phyloP scores from a whole-genome alignment of 495 filamentous ascomycete genomes.

The Mycothermus thermophilus region DNA sequence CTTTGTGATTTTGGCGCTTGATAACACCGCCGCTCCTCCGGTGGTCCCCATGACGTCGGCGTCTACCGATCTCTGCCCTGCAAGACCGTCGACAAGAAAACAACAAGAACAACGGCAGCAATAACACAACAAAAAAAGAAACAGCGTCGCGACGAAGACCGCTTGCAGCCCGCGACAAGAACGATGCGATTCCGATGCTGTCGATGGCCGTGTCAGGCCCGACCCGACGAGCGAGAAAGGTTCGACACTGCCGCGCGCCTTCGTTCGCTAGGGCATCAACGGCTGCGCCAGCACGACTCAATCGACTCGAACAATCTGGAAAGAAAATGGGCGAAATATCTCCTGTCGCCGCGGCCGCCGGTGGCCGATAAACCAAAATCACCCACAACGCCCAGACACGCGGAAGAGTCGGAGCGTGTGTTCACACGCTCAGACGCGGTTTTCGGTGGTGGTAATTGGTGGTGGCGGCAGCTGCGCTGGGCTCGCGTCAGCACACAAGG shows the following conservation, averaged over 20 bases:
- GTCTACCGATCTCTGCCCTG: not conserved
- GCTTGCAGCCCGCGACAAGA: no score
- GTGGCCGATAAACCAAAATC: no score
- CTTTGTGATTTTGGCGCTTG: constrained; percentile 30
- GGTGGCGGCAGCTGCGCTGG: no score
- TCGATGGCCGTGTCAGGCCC: constrained; percentile 19
- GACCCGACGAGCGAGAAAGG: constrained; percentile 16
- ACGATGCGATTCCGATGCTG: constrained; percentile 6
- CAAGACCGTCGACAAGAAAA: not conserved
- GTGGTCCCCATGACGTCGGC: constrained; percentile 26
- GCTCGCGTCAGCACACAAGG: no score
- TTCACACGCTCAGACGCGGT: no score
- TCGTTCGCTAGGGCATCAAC: not conserved
- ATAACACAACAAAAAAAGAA: not conserved
- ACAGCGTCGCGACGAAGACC: constrained; percentile 1
- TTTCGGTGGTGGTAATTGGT: no score
- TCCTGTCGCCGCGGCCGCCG: no score
- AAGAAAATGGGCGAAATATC: no score
- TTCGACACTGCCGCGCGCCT: constrained; percentile 14
- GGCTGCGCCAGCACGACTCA: not conserved
- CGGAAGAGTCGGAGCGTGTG: no score
- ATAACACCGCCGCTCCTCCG: constrained; percentile 15
- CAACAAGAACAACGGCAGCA: not conserved
- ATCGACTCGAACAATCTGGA: no score
- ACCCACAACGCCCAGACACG: no score